A percentile compares a stretch with the other conserved stretches of the same genome.
Evolutionary conservation across 176 grass and related monocot species (phyloP).

Genomic region (Oryza punctata): DNA sequence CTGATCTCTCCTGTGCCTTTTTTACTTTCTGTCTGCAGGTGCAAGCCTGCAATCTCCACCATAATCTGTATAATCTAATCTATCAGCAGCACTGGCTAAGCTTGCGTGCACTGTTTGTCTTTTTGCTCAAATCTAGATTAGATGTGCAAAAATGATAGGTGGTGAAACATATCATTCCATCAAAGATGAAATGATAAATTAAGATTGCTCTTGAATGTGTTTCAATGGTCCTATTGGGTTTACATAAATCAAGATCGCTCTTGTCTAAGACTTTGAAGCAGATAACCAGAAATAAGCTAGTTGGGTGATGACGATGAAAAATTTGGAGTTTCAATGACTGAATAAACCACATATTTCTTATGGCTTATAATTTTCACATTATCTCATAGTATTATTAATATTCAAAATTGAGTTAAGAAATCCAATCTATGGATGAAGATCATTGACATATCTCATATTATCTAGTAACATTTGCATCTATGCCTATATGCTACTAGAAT

Average conservation of each 20-base stretch:
- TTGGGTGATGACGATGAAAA: neutral
- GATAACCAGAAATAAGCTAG: neutral
- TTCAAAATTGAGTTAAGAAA: neutral
- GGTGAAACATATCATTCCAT: neutral
- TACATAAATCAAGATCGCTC: neutral
- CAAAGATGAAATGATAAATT: neutral
- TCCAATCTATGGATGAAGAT: neutral
- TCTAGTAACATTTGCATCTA: neutral
- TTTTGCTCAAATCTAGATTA: conserved; percentile 30
- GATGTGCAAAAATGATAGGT: neutral
- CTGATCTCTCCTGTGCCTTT: conserved; percentile 1
- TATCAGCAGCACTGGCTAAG: conserved; percentile 29
- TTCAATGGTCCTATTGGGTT: neutral
- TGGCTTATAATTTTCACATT: neutral
- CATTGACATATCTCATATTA: neutral
- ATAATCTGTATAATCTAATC: conserved; percentile 25
- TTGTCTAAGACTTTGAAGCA: conserved; percentile 7
- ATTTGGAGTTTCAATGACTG: neutral
- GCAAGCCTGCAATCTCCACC: neutral
- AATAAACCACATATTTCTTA: neutral
- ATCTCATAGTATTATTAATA: neutral
- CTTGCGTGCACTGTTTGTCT: neutral
- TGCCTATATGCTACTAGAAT: neutral
- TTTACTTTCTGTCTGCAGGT: conserved; percentile 35
- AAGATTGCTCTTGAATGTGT: neutral